Evolutionary conservation across 441 rosid genomes (phyloP), one percentile per base, ranked within the genome.

Genomic region (Manihot esculenta): DNA sequence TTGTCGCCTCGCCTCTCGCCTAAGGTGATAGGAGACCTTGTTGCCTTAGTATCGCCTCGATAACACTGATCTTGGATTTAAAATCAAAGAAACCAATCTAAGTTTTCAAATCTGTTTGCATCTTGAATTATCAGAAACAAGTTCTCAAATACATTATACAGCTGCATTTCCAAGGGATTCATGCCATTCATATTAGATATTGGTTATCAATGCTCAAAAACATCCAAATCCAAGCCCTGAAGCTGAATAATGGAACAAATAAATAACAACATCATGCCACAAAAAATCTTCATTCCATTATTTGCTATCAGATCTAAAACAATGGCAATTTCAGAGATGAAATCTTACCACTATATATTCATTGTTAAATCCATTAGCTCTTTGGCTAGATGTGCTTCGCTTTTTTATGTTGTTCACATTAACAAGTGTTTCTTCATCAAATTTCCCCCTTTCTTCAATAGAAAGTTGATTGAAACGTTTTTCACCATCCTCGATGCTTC

Each of bases 381-480:
- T 86, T 51, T 63, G 82, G 70, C 81, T 84, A 55, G 44, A 61
- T 5, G 93, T 79, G 77, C 91, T 87, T 79, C 86, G 89, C 74
- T 80, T 87, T 80, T 79, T 87, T 26, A 92, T 85, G 78, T 76
- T 89, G 80, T 89, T 86, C 68, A 94, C 96, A 70, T 92, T 94
- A 64, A 90, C 97, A 56, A 92, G 94, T 10, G 97, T 95, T 79
- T 92, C 95, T 79, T 95, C 98, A 17, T 92, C 95, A 68, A 95
- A 92, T 80, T 95, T 91, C 0, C 96, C 97, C 41, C 97, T 81
- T 78, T 92, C 99, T 89, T 94, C 98, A 74, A 92, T 93, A 33
- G 98, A 91, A 62, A 95, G 92, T 74, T 87, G 87, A 81, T 91
- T 88, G 83, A 93, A 95, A 67, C 90, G 88, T 77, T 86, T 89